Evolutionary conservation across 306 rosid species (phyloP).

Genomic region (Malus sylvestris): DNA sequence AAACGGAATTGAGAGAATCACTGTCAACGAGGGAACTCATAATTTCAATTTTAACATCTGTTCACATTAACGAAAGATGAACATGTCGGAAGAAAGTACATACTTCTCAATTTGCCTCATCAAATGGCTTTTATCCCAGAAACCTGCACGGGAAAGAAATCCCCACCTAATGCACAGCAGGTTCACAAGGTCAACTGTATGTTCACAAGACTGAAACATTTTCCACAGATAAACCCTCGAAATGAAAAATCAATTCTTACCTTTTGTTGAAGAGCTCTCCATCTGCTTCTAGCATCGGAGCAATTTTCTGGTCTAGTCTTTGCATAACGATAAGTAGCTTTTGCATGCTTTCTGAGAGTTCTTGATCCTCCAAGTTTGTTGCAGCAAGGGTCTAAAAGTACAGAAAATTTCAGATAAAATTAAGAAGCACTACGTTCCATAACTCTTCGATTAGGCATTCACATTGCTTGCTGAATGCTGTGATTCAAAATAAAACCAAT

Average conservation of each 20-base stretch:
- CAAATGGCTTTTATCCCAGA: slow-evolving; percentile 97
- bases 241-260: slow-evolving; percentile 21
- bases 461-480: neutral
- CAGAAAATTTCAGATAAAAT: slow-evolving; percentile 6
- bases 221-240: neutral
- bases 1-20: neutral
- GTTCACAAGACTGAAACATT: neutral
- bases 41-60: neutral
- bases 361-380: slow-evolving; percentile 78
- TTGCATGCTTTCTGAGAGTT: slow-evolving; percentile 89
- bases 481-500: neutral
- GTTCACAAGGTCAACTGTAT: slow-evolving; percentile 17
- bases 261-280: slow-evolving; percentile 87
- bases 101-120: slow-evolving; percentile 99
- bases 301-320: slow-evolving; percentile 86
- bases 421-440: slow-evolving; percentile 1
- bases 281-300: slow-evolving; percentile 82
- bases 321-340: slow-evolving; percentile 93
- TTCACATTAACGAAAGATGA: neutral
- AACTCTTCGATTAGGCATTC: neutral
- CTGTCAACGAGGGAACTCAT: neutral
- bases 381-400: slow-evolving; percentile 84
- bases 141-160: slow-evolving; percentile 85
- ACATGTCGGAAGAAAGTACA: slow-evolving; percentile 11
- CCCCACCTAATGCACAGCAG: slow-evolving; percentile 78